Evolutionary conservation across 441 rosid genomes (phyloP).

Genomic region (Adansonia rubrostipa): DNA sequence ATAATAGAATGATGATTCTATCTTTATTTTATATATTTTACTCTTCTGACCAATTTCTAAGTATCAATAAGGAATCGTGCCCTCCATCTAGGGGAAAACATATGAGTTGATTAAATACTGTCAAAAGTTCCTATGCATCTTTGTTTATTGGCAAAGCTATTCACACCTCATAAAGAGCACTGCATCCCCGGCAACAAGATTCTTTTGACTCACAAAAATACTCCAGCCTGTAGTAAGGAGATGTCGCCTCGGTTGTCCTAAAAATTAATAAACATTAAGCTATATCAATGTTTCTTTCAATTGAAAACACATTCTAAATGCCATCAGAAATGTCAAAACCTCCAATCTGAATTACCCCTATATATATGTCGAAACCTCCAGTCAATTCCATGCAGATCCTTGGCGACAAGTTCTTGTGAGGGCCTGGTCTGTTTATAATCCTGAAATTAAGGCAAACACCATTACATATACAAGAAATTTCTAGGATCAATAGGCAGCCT

Average conservation of each 20-base stretch:
- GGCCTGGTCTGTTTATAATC: constrained; percentile 93
- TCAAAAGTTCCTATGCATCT: background rate
- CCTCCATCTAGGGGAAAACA: background rate
- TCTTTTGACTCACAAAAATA: constrained; percentile 92
- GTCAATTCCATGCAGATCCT: constrained; percentile 89
- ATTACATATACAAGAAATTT: background rate
- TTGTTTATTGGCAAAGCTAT: background rate
- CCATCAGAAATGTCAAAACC: background rate
- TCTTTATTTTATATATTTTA: background rate
- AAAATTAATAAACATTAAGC: constrained; percentile 15
- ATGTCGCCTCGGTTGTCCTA: constrained; percentile 61
- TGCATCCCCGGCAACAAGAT: constrained; percentile 97
- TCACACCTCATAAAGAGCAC: constrained; percentile 87
- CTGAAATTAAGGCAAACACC: constrained; percentile 42
- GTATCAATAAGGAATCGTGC: background rate
- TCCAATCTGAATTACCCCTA: constrained; percentile 53
- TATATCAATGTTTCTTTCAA: constrained; percentile 19
- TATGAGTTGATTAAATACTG: background rate
- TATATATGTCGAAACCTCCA: constrained; percentile 97
- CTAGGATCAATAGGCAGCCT: background rate
- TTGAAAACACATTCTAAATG: background rate
- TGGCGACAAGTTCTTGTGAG: constrained; percentile 94
- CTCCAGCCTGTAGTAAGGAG: constrained; percentile 99
- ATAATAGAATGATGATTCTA: constrained; percentile 8
- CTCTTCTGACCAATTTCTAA: background rate